Conservation (phyloP, 441 rosid genomes). For the Pelargonium australe region DNA sequence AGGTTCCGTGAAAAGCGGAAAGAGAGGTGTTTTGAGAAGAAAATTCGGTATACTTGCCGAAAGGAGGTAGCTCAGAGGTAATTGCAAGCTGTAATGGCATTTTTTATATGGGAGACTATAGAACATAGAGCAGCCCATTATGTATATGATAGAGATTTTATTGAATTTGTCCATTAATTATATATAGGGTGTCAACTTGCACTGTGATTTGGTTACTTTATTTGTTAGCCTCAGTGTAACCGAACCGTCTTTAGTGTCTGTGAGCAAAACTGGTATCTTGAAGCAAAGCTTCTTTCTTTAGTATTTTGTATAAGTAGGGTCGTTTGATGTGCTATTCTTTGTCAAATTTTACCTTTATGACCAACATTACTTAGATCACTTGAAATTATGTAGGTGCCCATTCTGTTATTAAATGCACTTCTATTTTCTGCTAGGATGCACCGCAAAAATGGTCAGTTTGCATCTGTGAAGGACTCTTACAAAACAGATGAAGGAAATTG, state of each 20-base stretch:
- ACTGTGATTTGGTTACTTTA: no score
- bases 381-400: no score
- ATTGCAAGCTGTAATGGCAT: conserved; percentile 7
- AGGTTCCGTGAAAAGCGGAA: conserved; percentile 53
- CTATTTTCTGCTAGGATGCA: conserved; percentile 35
- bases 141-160: not conserved
- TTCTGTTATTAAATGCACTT: conserved; percentile 10
- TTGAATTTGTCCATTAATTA: no score
- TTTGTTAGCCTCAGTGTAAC: no score
- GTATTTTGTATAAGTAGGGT: not conserved
- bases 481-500: conserved; percentile 27
- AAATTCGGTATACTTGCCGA: conserved; percentile 42
- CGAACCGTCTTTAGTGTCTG: no score
- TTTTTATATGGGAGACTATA: not conserved
- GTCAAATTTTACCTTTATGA: no score
- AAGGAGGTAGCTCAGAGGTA: conserved; percentile 54
- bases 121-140: not conserved
- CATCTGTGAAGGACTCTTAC: conserved; percentile 31
- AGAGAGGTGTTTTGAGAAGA: conserved; percentile 51
- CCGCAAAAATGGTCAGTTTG: conserved; percentile 51
- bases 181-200: no score
- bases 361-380: no score
- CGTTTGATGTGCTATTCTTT: no score
- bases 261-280: no score
- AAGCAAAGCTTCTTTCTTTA: not conserved